These are phyloP conservation scores for Cordyceps tenuipes DNA, from an alignment of 2,329 filamentous ascomycete species.

Conservation along the genomic window DNA sequence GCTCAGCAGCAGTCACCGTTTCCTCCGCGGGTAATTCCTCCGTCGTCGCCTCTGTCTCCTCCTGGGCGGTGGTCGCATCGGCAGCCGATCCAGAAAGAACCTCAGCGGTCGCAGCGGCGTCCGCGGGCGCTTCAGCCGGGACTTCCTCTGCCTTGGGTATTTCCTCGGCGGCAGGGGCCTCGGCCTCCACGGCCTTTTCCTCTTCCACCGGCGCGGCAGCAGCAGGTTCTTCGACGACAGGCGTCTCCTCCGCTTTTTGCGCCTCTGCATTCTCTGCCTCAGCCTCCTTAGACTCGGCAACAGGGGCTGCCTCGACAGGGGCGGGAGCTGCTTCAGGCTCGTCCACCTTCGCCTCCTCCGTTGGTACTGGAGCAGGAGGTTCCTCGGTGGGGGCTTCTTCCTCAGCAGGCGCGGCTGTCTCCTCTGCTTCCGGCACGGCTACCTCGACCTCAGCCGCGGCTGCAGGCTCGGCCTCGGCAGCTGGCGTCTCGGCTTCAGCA, in stretches of 20 bases:
- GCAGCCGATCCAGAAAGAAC: slow-evolving; percentile 1
- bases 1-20: not conserved
- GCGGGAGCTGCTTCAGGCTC: not conserved
- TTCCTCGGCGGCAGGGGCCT: slow-evolving; percentile 1
- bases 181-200: not conserved
- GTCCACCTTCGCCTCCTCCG: not conserved
- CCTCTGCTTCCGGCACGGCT: not conserved
- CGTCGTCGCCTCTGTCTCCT: not conserved
- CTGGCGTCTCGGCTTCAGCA: not conserved
- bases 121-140: slow-evolving; percentile 1
- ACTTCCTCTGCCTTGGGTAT: not conserved
- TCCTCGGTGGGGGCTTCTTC: not conserved
- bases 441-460: not conserved
- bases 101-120: slow-evolving; percentile 5
- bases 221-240: not conserved
- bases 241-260: not conserved
- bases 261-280: not conserved
- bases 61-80: not conserved
- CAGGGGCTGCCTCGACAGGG: not conserved
- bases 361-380: not conserved
- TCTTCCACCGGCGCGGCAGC: not conserved
- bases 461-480: not conserved
- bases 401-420: not conserved
- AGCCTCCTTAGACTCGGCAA: slow-evolving; percentile 1
- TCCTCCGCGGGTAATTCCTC: not conserved